A percentile compares a stretch with the other conserved stretches of the same genome.
These are phyloP conservation scores for Colletotrichum costaricense DNA, from an alignment of 2,329 filamentous ascomycete genomes.

Conservation along the genomic window DNA sequence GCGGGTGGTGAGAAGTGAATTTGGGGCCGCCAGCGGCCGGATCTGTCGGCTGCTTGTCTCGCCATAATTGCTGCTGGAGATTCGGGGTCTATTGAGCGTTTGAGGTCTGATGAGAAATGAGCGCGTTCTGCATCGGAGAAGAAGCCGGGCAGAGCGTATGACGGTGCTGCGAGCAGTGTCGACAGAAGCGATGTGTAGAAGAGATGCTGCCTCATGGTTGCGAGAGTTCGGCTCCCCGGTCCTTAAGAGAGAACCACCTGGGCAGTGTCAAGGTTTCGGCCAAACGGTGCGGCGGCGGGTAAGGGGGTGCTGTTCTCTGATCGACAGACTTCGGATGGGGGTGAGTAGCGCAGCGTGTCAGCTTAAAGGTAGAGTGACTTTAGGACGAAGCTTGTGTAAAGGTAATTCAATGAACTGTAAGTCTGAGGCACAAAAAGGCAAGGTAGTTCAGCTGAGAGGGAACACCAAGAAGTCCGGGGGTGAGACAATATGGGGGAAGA, in stretches of 20 bases:
- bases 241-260: slow-evolving; percentile 16
- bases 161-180: slow-evolving; percentile 23
- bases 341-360: slow-evolving; percentile 30
- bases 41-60: slow-evolving; percentile 27
- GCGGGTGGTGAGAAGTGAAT: slow-evolving; percentile 66
- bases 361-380: slow-evolving; percentile 12
- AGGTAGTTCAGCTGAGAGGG: not conserved
- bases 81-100: slow-evolving; percentile 10
- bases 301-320: slow-evolving; percentile 19
- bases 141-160: slow-evolving; percentile 15
- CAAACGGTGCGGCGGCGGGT: slow-evolving; percentile 28
- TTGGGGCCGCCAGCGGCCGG: slow-evolving; percentile 56
- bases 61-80: slow-evolving; percentile 8
- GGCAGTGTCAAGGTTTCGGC: slow-evolving; percentile 25
- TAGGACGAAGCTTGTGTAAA: slow-evolving; percentile 10
- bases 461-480: not conserved
- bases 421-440: not conserved
- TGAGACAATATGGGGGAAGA: not conserved
- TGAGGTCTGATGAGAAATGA: slow-evolving; percentile 16
- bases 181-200: slow-evolving; percentile 32
- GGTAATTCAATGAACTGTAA: not conserved
- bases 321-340: slow-evolving; percentile 31
- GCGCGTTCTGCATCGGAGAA: not conserved
- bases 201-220: slow-evolving; percentile 18
- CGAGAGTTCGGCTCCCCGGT: slow-evolving; percentile 31